These are phyloP conservation scores for Neoboletus brunneissimus DNA, from an alignment of 768 basidiomycete species.

Conservation along the genomic window DNA sequence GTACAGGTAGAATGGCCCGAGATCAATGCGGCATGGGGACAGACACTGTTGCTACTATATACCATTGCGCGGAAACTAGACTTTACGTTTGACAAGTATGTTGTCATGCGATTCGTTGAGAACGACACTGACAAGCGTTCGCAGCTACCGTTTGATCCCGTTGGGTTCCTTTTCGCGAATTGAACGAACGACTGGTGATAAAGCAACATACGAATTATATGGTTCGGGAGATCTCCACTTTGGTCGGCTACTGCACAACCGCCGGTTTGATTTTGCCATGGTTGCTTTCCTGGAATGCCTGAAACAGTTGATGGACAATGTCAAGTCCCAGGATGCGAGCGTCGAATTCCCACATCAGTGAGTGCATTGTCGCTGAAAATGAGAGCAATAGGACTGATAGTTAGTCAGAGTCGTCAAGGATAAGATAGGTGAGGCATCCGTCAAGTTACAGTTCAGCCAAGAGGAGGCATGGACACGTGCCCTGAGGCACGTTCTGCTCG, in stretches of 20 bases:
- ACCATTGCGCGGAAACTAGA: constrained; percentile 91
- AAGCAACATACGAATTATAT: constrained; percentile 86
- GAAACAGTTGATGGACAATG: constrained; percentile 86
- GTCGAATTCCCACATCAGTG: constrained; percentile 88
- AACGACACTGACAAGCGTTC: constrained; percentile 9
- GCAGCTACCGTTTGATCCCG: constrained; percentile 85
- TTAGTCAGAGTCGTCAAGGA: constrained; percentile 77
- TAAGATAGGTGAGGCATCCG: constrained; percentile 92
- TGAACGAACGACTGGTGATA: constrained; percentile 78
- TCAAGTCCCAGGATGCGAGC: constrained; percentile 65
- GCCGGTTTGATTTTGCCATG: constrained; percentile 95
- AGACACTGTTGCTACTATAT: constrained; percentile 87
- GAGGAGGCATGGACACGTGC: constrained; percentile 97
- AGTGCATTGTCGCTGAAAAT: constrained; percentile 33
- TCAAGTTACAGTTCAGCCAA: constrained; percentile 91
- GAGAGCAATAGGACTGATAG: neutral
- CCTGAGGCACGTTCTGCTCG: constrained; percentile 84
- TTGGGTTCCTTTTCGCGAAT: constrained; percentile 95
- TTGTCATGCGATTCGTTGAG: neutral
- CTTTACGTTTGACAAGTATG: constrained; percentile 81
- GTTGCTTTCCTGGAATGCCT: constrained; percentile 94
- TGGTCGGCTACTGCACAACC: constrained; percentile 86
- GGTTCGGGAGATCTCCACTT: constrained; percentile 92
- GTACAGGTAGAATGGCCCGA: constrained; percentile 93
- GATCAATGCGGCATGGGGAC: constrained; percentile 98